Conservation (phyloP, 2,329 filamentous ascomycete species). For the Aspergillus fijiensis region DNA sequence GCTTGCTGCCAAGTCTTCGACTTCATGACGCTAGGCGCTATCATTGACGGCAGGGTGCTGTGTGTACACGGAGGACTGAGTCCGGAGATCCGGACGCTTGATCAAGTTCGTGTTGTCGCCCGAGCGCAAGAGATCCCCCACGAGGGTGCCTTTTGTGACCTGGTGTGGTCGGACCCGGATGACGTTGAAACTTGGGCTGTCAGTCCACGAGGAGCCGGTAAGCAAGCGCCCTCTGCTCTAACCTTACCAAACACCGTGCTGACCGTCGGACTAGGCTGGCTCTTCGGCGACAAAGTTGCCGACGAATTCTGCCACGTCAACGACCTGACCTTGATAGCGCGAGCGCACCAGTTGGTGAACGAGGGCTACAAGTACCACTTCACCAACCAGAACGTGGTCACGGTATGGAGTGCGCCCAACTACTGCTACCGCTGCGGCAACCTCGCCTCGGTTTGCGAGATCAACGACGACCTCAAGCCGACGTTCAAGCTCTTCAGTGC, state of each 20-base stretch:
- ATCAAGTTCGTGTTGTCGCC: conserved; percentile 73
- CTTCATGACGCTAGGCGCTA: conserved; percentile 70
- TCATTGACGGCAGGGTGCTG: conserved; percentile 72
- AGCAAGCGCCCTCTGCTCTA: conserved; percentile 24
- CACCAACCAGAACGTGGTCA: conserved; percentile 87
- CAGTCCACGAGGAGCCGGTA: conserved; percentile 65
- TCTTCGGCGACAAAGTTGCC: conserved; percentile 70
- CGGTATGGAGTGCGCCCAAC: conserved; percentile 75
- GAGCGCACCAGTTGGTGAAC: conserved; percentile 73
- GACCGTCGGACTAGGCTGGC: conserved; percentile 46
- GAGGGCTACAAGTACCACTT: conserved; percentile 92
- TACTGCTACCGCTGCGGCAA: conserved; percentile 99
- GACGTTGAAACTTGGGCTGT: conserved; percentile 70
- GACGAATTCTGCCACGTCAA: conserved; percentile 78
- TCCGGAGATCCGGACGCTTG: conserved; percentile 70
- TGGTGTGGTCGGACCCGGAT: conserved; percentile 75
- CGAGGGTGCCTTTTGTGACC: conserved; percentile 73
- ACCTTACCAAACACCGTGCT: not conserved
- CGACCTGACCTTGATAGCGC: conserved; percentile 67
- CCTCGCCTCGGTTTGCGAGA: conserved; percentile 82
- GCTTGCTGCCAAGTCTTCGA: conserved; percentile 77
- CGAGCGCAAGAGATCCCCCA: conserved; percentile 74
- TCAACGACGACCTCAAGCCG: conserved; percentile 79
- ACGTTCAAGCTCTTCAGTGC: conserved; percentile 68
- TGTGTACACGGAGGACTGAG: conserved; percentile 72